These are phyloP conservation scores for Perkinsela sp. DNA, from an alignment of 208 protist species.

Conservation along the genomic window DNA sequence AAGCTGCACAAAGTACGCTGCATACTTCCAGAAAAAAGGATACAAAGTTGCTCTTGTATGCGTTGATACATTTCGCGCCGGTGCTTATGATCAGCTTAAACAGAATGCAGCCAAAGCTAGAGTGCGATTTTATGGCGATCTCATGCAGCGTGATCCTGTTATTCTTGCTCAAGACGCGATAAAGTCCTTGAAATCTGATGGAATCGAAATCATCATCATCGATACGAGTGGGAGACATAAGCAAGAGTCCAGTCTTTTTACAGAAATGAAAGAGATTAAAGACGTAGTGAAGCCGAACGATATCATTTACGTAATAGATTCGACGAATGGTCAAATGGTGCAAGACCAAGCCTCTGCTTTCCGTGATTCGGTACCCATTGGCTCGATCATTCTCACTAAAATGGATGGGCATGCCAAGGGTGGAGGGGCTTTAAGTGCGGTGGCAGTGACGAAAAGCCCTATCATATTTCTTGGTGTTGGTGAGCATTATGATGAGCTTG, in stretches of 20 bases:
- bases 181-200: conserved; percentile 75
- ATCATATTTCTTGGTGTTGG: conserved; percentile 95
- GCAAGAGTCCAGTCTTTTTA: conserved; percentile 88
- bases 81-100: conserved; percentile 86
- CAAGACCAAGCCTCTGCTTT: conserved; percentile 77
- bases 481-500: conserved; percentile 88
- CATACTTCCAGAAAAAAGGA: conserved; percentile 77
- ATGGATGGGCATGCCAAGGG: conserved; percentile 94
- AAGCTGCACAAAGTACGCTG: conserved; percentile 87
- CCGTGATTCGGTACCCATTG: conserved; percentile 67
- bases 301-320: conserved; percentile 91
- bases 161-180: conserved; percentile 83
- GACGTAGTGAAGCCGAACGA: conserved; percentile 66
- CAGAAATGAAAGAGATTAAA: conserved; percentile 89
- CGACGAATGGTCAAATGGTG: conserved; percentile 83
- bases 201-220: conserved; percentile 93
- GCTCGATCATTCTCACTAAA: conserved; percentile 96
- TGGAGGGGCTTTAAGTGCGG: conserved; percentile 82
- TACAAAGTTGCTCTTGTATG: conserved; percentile 83
- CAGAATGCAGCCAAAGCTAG: conserved; percentile 95
- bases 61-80: conserved; percentile 91
- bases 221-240: conserved; percentile 95
- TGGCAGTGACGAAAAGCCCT: conserved; percentile 83
- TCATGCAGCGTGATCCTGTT: conserved; percentile 83
- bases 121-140: conserved; percentile 86